Base-by-base conservation (phyloP, 2,329 filamentous ascomycete genomes). In the Apiospora hydei region DNA sequence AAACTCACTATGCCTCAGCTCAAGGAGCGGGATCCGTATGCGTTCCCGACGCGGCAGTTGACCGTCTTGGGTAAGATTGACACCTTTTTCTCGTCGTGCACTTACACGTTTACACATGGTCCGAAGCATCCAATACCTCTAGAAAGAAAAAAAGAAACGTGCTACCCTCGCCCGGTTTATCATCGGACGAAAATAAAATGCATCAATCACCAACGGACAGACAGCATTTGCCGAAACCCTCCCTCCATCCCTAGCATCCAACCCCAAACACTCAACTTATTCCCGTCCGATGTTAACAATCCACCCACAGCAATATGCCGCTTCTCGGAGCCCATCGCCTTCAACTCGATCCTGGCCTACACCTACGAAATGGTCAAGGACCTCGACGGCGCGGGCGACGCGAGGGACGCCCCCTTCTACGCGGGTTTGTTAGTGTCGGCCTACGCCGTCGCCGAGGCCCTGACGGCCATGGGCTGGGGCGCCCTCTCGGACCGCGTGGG, bases 401-500 rank as follows among this genome's bases (percentile, higher is more conserved):
- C 77, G 41, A 80, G 83, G n/a, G 77, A 85, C 46, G 82, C 84
- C 21, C 79, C 82, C 38, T 89, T 89, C 80, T 86, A 85, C 78
- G 80, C 84, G 30, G 87, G 87, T 14, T 83, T 90, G 13, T 79
- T 85, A 11, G 81, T 85, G 30, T 84, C 83, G 14, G 83, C 83
- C 18, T 85, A 84, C 70, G 83, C 83, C 51, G 80, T 84, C 38
- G 83, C 83, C 61, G 83, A 85, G 75, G 82, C 83, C 24, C 72
- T 83, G 51, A 85, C 83, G 1, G 82, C 82, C 30, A 81, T 85
- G 75, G 78, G 82, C 69, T 85, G 83, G 83, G 83, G 83, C 34
- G 77, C 78, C 1, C 76, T 85, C 7, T 84, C 83, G 34, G 83
- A 85, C 72, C 80, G 80, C 16, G 80, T 81, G 71, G 83, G 84